Percentiles rank a stretch among this genome's conserved stretches.
phyloP scores from a whole-genome alignment of 306 rosid genomes.

The Astragalus membranaceus region DNA sequence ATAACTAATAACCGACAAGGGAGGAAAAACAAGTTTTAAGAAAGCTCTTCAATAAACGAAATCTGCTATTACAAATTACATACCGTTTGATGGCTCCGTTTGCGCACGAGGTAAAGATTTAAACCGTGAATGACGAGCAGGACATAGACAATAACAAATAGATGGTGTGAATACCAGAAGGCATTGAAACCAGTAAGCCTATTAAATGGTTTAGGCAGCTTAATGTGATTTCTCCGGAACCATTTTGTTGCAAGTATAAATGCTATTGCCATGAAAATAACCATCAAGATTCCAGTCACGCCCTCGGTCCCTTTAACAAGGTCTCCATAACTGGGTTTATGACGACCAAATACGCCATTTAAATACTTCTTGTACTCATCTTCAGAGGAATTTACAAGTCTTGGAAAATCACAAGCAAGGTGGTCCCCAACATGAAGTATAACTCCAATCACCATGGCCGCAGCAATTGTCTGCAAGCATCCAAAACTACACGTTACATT shows the following conservation, averaged over 20 bases:
- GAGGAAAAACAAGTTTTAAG: background rate
- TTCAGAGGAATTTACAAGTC: conserved; percentile 35
- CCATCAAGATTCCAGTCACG: conserved; percentile 80
- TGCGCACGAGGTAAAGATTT: conserved; percentile 57
- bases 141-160: conserved; percentile 77
- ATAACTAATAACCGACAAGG: background rate
- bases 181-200: conserved; percentile 90
- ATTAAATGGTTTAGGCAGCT: conserved; percentile 79
- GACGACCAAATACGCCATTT: conserved; percentile 44
- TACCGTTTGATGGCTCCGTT: conserved; percentile 74
- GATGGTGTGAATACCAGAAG: conserved; percentile 97
- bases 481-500: background rate
- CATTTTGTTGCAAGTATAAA: conserved; percentile 82
- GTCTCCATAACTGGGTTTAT: conserved; percentile 52
- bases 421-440: conserved; percentile 82
- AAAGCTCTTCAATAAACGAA: background rate
- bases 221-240: conserved; percentile 64
- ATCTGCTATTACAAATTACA: background rate
- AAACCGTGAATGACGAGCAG: conserved; percentile 76
- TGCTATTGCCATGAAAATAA: conserved; percentile 68
- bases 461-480: conserved; percentile 57
- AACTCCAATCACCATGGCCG: conserved; percentile 73
- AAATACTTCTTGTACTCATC: conserved; percentile 10
- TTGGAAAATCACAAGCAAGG: conserved; percentile 92
- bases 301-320: conserved; percentile 70